Conservation (phyloP, 768 basidiomycete species). For the Peribolospora kevripleyi region DNA sequence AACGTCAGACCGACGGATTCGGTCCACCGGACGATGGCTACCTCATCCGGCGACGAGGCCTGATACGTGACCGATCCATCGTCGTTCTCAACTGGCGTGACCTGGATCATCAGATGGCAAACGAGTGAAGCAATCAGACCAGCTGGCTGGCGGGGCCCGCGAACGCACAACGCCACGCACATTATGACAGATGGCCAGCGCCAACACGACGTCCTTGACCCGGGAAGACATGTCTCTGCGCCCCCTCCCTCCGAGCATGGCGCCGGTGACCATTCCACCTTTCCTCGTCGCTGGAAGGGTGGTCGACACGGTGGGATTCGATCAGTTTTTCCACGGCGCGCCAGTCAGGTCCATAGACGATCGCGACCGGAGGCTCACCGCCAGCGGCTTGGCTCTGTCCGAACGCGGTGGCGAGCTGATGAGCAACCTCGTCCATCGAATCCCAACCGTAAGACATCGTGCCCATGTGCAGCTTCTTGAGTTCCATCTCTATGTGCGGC, state of each 20-base stretch:
- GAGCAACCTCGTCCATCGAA: slow-evolving; percentile 95
- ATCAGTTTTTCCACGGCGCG: background rate
- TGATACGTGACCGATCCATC: slow-evolving; percentile 90
- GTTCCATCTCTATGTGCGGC: slow-evolving; percentile 68
- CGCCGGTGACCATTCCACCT: slow-evolving; percentile 40
- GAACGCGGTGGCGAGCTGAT: slow-evolving; percentile 69
- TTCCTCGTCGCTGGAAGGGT: slow-evolving; percentile 16
- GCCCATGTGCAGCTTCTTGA: slow-evolving; percentile 96
- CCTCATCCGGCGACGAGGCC: slow-evolving; percentile 95
- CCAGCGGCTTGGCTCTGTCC: slow-evolving; percentile 34
- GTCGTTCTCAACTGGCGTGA: slow-evolving; percentile 83
- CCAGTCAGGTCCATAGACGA: background rate
- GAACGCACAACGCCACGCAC: slow-evolving; percentile 25
- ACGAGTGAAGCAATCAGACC: background rate
- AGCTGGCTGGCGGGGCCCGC: background rate
- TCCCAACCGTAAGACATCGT: slow-evolving; percentile 92
- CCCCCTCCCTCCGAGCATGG: slow-evolving; percentile 60
- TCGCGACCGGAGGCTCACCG: slow-evolving; percentile 19
- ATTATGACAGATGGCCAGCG: slow-evolving; percentile 87
- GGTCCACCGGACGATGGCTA: slow-evolving; percentile 94
- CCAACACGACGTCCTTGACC: slow-evolving; percentile 73
- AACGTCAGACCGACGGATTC: slow-evolving; percentile 80
- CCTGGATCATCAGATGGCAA: slow-evolving; percentile 26
- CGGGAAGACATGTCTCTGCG: slow-evolving; percentile 84
- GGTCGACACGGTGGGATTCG: background rate